Percentiles rank a stretch among this genome's conserved stretches.
Evolutionary conservation across 140 eudicot genomes (phyloP).

Genomic region (Oenanthe javanica): DNA sequence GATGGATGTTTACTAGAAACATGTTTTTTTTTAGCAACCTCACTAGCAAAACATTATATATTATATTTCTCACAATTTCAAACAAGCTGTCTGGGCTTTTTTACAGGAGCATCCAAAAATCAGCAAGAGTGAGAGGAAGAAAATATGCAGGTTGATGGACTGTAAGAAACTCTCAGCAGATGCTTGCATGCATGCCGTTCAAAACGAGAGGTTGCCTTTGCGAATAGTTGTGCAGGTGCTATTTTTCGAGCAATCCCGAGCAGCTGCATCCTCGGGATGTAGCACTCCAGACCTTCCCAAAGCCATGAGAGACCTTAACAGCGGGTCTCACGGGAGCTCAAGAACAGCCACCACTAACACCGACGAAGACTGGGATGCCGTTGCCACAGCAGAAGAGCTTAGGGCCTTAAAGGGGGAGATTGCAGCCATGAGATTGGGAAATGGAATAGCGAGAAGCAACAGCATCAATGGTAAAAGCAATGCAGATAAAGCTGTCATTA

Average conservation of each 20-base stretch:
- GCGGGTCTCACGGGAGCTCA: constrained; percentile 60
- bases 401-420: constrained; percentile 79
- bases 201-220: constrained; percentile 87
- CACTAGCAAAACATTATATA: not conserved
- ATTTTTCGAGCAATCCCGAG: constrained; percentile 93
- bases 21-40: not conserved
- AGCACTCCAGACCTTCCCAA: constrained; percentile 97
- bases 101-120: constrained; percentile 80
- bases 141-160: constrained; percentile 79
- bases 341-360: constrained; percentile 53
- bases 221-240: constrained; percentile 89
- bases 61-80: not conserved
- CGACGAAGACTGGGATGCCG: constrained; percentile 93
- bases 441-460: constrained; percentile 35
- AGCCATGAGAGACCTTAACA: constrained; percentile 62
- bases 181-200: constrained; percentile 95
- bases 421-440: constrained; percentile 56
- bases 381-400: constrained; percentile 85
- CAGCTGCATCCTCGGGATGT: constrained; percentile 90
- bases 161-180: constrained; percentile 97
- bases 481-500: constrained; percentile 45
- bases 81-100: not conserved
- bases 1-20: not conserved
- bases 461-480: constrained; percentile 27
- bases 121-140: constrained; percentile 87